Conservation (phyloP, 1,284 basidiomycete species). For the Microbotryum scabiosae region DNA sequence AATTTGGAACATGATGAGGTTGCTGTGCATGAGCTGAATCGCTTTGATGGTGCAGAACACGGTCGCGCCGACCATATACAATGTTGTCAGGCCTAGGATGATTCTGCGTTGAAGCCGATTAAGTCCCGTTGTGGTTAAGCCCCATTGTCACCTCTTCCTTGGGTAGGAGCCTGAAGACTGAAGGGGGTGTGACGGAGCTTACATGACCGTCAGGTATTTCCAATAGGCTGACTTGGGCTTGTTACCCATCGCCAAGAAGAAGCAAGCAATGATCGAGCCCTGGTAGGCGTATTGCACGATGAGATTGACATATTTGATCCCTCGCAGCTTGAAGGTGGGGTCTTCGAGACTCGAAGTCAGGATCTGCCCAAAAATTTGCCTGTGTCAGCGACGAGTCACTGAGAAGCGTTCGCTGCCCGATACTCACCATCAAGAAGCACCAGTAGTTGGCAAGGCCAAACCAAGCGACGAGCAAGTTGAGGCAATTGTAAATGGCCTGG, state of each 20-base stretch:
- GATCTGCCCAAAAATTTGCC: conserved; percentile 43
- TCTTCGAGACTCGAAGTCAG: conserved; percentile 81
- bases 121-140: conserved; percentile 35
- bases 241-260: conserved; percentile 96
- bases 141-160: conserved; percentile 10
- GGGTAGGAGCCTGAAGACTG: not conserved
- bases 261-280: conserved; percentile 74
- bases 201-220: conserved; percentile 46
- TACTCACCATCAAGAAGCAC: conserved; percentile 73
- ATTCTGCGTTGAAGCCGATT: conserved; percentile 2
- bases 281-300: conserved; percentile 75
- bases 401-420: not conserved
- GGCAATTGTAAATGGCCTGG: conserved; percentile 78
- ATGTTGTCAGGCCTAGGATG: conserved; percentile 16
- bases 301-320: conserved; percentile 69
- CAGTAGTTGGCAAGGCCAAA: conserved; percentile 90
- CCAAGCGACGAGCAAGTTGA: conserved; percentile 87
- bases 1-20: conserved; percentile 59
- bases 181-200: not conserved
- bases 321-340: conserved; percentile 52
- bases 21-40: conserved; percentile 50
- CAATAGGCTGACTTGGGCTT: conserved; percentile 68
- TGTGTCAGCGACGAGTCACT: not conserved
- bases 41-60: conserved; percentile 65
- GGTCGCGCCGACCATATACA: conserved; percentile 50